phyloP scores from a whole-genome alignment of 1,284 basidiomycete species.

The Microbotryum scabiosae region DNA sequence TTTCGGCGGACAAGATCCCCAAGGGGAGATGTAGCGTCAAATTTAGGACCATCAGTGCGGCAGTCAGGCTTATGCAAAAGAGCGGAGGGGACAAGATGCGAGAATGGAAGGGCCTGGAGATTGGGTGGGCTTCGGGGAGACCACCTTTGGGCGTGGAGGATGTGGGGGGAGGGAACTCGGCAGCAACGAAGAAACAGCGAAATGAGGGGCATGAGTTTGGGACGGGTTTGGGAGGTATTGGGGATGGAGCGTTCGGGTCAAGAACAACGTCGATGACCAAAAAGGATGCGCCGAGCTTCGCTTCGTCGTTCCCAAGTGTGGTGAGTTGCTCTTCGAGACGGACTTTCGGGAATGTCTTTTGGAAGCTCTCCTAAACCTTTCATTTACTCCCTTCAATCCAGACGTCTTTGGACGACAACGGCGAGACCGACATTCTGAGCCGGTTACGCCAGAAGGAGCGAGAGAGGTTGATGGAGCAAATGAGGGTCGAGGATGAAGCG shows the following conservation, averaged over 20 bases:
- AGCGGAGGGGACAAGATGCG: neutral
- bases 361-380: neutral
- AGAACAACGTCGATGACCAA: neutral
- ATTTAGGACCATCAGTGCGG: slow-evolving; percentile 25
- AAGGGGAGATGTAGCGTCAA: slow-evolving; percentile 23
- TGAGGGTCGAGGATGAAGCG: slow-evolving; percentile 27
- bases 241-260: neutral
- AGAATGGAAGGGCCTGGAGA: slow-evolving; percentile 24
- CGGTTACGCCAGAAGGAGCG: slow-evolving; percentile 26
- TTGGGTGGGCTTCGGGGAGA: slow-evolving; percentile 28
- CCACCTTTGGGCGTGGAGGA: slow-evolving; percentile 14
- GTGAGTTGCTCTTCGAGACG: neutral
- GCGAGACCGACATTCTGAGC: slow-evolving; percentile 23
- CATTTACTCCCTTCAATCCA: neutral
- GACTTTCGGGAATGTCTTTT: neutral
- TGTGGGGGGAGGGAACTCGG: neutral
- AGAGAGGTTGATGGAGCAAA: slow-evolving; percentile 30
- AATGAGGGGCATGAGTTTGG: neutral
- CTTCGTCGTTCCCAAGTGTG: slow-evolving; percentile 1
- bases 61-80: slow-evolving; percentile 21
- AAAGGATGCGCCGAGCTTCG: neutral
- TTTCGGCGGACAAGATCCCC: slow-evolving; percentile 24
- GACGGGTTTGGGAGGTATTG: neutral
- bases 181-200: neutral
- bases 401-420: slow-evolving; percentile 8